Percentiles rank a stretch among this genome's conserved stretches.
Evolutionary conservation across 306 rosid genomes (phyloP).

Genomic region (Pachyrhizus erosus): DNA sequence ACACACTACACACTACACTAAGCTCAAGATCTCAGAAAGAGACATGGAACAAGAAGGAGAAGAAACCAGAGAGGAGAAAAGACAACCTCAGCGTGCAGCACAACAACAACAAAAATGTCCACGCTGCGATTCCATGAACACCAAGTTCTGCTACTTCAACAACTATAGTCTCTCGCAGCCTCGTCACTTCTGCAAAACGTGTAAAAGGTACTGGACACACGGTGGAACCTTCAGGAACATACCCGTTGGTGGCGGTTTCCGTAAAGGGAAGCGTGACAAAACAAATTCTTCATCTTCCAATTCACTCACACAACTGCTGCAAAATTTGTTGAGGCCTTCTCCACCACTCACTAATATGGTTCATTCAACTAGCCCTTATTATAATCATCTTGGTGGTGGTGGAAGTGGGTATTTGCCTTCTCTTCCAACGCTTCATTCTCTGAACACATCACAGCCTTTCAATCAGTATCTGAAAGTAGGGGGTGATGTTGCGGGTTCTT

Average conservation of each 20-base stretch:
- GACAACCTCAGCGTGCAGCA: neutral
- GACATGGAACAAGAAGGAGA: conserved; percentile 37
- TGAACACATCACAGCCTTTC: conserved; percentile 30
- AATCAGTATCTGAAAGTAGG: conserved; percentile 9
- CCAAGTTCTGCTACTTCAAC: conserved; percentile 72
- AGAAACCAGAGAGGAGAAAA: neutral
- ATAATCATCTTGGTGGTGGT: neutral
- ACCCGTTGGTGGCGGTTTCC: conserved; percentile 59
- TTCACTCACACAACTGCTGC: neutral
- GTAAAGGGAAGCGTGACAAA: conserved; percentile 55
- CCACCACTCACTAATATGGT: neutral
- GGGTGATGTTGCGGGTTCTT: conserved; percentile 17
- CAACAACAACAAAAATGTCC: conserved; percentile 48
- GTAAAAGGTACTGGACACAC: conserved; percentile 72
- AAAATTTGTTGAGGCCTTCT: neutral
- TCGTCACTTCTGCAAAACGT: conserved; percentile 62
- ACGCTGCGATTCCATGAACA: conserved; percentile 60
- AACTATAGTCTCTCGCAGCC: conserved; percentile 69
- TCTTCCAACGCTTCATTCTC: conserved; percentile 38
- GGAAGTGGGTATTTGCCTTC: conserved; percentile 50
- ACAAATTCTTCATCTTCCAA: neutral
- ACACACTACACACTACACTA: neutral
- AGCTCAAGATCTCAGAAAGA: neutral
- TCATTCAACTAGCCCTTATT: conserved; percentile 14
- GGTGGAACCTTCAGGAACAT: conserved; percentile 69